Percentiles rank a stretch among this genome's conserved stretches.
phyloP scores from a whole-genome alignment of 2,329 filamentous ascomycete genomes.

The Cytospora mali region DNA sequence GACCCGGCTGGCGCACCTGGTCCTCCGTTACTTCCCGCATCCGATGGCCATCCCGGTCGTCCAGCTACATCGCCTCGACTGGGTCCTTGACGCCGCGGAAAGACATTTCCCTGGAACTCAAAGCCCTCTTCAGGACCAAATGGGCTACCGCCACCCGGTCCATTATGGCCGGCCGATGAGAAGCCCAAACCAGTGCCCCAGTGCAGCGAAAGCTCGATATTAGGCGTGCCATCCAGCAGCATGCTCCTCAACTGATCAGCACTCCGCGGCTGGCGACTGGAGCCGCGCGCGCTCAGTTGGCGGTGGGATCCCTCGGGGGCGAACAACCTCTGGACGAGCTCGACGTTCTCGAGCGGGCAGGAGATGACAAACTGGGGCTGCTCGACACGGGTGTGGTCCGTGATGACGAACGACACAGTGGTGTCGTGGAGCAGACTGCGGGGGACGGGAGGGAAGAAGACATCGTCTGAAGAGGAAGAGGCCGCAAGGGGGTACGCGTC shows the following conservation, averaged over 20 bases:
- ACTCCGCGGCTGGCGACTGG: conserved; percentile 20
- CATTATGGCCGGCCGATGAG: neutral
- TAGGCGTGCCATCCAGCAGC: conserved; percentile 25
- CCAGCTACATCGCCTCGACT: neutral
- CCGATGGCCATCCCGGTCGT: neutral
- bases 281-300: conserved; percentile 14
- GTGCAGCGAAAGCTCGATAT: conserved; percentile 24
- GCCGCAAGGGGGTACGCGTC: neutral
- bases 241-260: conserved; percentile 23
- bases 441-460: conserved; percentile 20
- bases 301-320: conserved; percentile 15
- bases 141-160: neutral
- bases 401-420: conserved; percentile 25
- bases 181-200: too few species aligned
- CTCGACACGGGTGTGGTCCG: conserved; percentile 21
- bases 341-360: conserved; percentile 25
- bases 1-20: neutral
- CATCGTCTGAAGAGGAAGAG: neutral
- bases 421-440: conserved; percentile 23
- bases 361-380: conserved; percentile 27
- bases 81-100: neutral
- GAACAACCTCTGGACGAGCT: conserved; percentile 12
- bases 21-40: neutral
- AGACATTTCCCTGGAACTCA: neutral
- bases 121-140: neutral